phyloP scores from a whole-genome alignment of 106 monocot genomes.

The Platanthera guangdongensis region DNA sequence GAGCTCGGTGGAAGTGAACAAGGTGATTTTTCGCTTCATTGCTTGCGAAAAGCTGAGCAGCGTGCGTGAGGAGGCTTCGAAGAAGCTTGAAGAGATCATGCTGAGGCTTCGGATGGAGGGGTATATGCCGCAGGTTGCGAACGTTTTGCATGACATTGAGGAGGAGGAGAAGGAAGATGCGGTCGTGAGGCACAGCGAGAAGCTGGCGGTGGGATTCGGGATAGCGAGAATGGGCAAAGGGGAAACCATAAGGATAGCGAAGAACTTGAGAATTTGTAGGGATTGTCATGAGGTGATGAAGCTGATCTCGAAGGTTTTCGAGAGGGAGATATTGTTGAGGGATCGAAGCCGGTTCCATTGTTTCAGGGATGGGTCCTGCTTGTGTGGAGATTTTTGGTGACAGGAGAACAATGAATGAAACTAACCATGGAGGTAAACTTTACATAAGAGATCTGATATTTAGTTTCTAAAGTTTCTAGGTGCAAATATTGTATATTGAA shows the following conservation, averaged over 20 bases:
- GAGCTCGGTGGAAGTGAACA: slow-evolving; percentile 56
- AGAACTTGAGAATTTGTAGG: slow-evolving; percentile 51
- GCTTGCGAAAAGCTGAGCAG: slow-evolving; percentile 18
- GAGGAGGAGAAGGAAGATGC: slow-evolving; percentile 56
- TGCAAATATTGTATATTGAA: too few relatives aligned
- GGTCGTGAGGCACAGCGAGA: slow-evolving; percentile 52
- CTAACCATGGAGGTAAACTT: not conserved
- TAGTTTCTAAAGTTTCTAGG: too few relatives aligned
- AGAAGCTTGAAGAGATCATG: slow-evolving; percentile 36
- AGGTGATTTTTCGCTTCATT: slow-evolving; percentile 28
- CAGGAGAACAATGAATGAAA: not conserved
- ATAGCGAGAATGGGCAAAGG: slow-evolving; percentile 30
- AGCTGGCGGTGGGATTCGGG: slow-evolving; percentile 61
- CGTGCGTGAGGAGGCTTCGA: slow-evolving; percentile 22
- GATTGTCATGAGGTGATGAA: slow-evolving; percentile 68
- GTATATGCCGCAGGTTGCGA: slow-evolving; percentile 27
- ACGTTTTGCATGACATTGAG: slow-evolving; percentile 53
- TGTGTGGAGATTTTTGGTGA: slow-evolving; percentile 60
- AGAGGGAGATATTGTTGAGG: slow-evolving; percentile 60
- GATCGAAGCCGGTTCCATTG: slow-evolving; percentile 77
- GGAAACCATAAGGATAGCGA: slow-evolving; percentile 37
- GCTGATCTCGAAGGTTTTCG: slow-evolving; percentile 50
- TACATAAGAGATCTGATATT: too few relatives aligned
- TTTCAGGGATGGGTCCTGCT: slow-evolving; percentile 52
- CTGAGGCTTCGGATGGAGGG: slow-evolving; percentile 30